These are phyloP conservation scores for Pseudopithomyces maydicus DNA, from an alignment of 2,329 filamentous ascomycete species.

Conservation along the genomic window DNA sequence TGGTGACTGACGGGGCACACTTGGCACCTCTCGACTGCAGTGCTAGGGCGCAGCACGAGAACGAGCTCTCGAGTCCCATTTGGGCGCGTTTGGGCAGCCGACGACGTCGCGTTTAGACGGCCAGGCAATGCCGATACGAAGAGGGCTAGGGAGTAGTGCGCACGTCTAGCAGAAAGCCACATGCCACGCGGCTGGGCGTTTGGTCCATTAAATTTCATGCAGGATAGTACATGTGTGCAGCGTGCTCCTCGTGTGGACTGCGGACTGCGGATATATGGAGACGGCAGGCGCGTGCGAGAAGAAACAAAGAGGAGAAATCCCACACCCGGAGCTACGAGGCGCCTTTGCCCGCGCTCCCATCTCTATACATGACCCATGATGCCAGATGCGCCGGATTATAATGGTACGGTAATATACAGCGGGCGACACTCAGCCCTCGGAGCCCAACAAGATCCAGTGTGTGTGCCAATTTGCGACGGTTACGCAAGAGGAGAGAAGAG, in stretches of 20 bases:
- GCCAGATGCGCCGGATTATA: slow-evolving; percentile 31
- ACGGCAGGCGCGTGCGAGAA: slow-evolving; percentile 6
- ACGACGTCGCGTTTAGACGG: neutral
- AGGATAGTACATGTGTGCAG: slow-evolving; percentile 25
- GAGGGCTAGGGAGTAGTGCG: neutral
- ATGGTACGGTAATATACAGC: slow-evolving; percentile 36
- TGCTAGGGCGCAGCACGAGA: slow-evolving; percentile 2
- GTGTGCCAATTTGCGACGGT: slow-evolving; percentile 5
- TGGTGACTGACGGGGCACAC: slow-evolving; percentile 19
- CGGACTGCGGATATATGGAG: slow-evolving; percentile 19
- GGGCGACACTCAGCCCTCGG: slow-evolving; percentile 17
- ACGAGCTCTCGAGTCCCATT: neutral
- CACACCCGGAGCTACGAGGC: slow-evolving; percentile 1
- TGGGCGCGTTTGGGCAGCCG: slow-evolving; percentile 1
- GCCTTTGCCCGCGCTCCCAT: slow-evolving; percentile 1
- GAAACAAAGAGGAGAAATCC: slow-evolving; percentile 24
- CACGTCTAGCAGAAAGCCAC: slow-evolving; percentile 12
- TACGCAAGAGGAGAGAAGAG: slow-evolving; percentile 48
- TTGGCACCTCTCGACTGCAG: slow-evolving; percentile 1
- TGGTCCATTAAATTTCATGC: slow-evolving; percentile 13
- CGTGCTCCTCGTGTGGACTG: slow-evolving; percentile 11
- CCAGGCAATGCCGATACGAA: neutral
- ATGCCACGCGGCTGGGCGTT: slow-evolving; percentile 16
- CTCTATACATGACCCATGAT: slow-evolving; percentile 20
- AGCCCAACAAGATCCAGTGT: slow-evolving; percentile 8